Base-by-base conservation (phyloP, 108 stramenopile species). In the Skeletonema costatum region DNA sequence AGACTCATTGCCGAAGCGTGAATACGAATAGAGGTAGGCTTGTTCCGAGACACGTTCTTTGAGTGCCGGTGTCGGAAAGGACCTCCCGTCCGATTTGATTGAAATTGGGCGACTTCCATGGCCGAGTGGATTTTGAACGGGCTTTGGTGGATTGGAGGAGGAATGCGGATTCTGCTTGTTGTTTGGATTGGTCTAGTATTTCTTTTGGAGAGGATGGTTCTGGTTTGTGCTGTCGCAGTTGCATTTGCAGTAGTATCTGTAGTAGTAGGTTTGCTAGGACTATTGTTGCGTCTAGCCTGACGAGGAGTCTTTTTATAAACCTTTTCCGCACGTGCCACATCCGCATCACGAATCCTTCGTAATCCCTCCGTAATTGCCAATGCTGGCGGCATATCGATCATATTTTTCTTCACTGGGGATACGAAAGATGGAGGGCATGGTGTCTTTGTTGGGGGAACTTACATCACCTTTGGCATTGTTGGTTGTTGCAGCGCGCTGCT, bases 1-100 rank as follows among this genome's bases (percentile, higher is more conserved):
- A 91, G 80, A 32, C 86, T 74, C 14, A 91, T 64, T 11, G 86
- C 77, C 30, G 84, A 75, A 30, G 88, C 85, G n/a, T 56, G 53
- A 63, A 91, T 80, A 19, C 90, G 87, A 70, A 70, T 91, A 91
- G 65, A 91, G 84, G 65, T 91, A 91, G 30, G 90, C 90, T 78
- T 91, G 90, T 74, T 91, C 90, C 60, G 87, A 89, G 51, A 81
- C 88, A 60, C 87, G 79, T 60, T 87, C 88, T 64, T 87, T 89
- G 42, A 91, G 63, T 29, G 64, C 74, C 4, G 68, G 33, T n/a
- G 61, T 89, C 74, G 48, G 56, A 63, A 0, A 74, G 46, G 10
- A 89, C 83, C 76, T 89, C 82, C 4, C 88, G 32, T 35, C 88
- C 87, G 35, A 91, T 76, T 48, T 86, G 82, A 75, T 91, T 91